These are phyloP conservation scores for Aspergillus tubingensis DNA, from an alignment of 2,329 filamentous ascomycete species.

Conservation along the genomic window DNA sequence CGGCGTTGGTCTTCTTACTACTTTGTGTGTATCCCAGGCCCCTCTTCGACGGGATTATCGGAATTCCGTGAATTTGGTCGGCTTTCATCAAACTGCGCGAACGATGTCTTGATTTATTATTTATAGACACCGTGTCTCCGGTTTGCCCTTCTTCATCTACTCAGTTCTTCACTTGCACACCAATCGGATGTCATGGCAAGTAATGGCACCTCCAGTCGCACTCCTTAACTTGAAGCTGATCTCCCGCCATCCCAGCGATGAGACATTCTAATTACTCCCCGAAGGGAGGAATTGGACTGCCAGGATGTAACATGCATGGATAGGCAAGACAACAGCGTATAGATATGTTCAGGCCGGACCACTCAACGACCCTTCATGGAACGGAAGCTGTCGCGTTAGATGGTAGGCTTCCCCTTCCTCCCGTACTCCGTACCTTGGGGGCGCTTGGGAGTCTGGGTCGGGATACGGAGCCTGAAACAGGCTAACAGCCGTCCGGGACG, in stretches of 20 bases:
- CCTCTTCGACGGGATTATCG: neutral
- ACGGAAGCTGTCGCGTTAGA: neutral
- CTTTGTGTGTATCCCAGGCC: neutral
- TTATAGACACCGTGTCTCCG: neutral
- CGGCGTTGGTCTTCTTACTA: neutral
- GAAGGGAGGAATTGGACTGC: neutral
- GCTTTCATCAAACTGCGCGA: neutral
- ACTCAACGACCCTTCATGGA: neutral
- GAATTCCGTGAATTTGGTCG: neutral
- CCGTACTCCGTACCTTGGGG: neutral
- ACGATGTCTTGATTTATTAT: neutral
- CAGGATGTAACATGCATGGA: neutral
- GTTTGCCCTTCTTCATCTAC: neutral
- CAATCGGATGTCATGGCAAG: constrained; percentile 3
- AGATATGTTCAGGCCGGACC: neutral
- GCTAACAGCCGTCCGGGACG: constrained; percentile 23
- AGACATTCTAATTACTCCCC: neutral
- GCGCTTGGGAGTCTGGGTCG: constrained; percentile 16
- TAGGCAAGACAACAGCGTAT: neutral
- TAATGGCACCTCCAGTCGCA: neutral
- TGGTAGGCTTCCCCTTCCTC: neutral
- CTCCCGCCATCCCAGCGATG: neutral
- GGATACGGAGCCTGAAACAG: constrained; percentile 33
- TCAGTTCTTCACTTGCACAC: neutral
- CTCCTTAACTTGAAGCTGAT: neutral